Evolutionary conservation across 352 stramenopile genomes (phyloP), one percentile per base, ranked within the genome.

Genomic region (Phytophthora tubulina): DNA sequence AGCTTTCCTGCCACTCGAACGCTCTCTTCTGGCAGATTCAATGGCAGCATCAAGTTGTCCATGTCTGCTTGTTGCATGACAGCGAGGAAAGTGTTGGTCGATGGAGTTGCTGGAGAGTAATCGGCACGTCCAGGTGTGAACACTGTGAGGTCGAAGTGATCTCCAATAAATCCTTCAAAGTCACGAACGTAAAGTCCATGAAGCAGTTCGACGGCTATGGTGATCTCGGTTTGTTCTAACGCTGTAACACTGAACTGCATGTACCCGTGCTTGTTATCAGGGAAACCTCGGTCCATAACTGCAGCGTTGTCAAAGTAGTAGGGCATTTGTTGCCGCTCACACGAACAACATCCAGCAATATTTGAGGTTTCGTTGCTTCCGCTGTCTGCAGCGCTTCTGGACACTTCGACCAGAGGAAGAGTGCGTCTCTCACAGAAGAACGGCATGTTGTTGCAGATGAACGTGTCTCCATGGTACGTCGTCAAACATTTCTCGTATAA

Each of bases 221-320:
- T 98, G 14, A 99, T 44, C 42, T 98, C 82, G 0, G 94, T 84
- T 35, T 86, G 69, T 39, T 85, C 84, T 6, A 99, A 61, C 0
- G 93, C 91, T 17, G 84, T 72, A 38, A 99, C 81, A 45, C 84
- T 92, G 50, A 99, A 89, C 73, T 99, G 96, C 11, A 99, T 67
- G 39, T 97, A 88, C 0, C 82, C 83, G 78, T 99, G 97, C 73
- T 99, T 99, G 76, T 99, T 96, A 68, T 99, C 97, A 2, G 91
- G 90, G 63, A 90, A 99, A 7, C 96, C 95, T 46, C 88, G 72
- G 36, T 96, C 80, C 17, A 54, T 48, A 1, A 60, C 49, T 15
- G 31, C 53, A 21, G 80, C 86, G 45, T 90, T 78, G 27, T 90
- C 76, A 67, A 99, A 98, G 69, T 89, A 98, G 44, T 88, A 88